phyloP scores from a whole-genome alignment of 2,329 filamentous ascomycete species.

The Aspergillus pseudoterreus region DNA sequence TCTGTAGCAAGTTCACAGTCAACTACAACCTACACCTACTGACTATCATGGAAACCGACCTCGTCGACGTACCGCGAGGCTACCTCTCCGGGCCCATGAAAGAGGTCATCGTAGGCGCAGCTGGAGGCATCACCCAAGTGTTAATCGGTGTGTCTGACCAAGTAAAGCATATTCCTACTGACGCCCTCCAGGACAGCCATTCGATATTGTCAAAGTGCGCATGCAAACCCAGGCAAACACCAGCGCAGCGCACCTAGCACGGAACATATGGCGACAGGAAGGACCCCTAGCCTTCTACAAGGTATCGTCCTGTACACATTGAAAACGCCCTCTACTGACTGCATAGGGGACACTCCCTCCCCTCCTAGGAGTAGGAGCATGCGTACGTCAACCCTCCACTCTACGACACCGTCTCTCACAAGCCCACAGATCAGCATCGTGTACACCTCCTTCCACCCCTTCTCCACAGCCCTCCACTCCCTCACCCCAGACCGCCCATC shows the following conservation, averaged over 20 bases:
- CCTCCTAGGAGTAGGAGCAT: conserved; percentile 87
- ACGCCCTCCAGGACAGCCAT: conserved; percentile 52
- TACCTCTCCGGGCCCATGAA: background rate
- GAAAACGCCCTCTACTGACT: background rate
- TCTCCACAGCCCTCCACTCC: conserved; percentile 74
- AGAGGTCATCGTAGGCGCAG: conserved; percentile 55
- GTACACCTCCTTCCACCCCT: conserved; percentile 89
- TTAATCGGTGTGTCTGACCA: conserved; percentile 64
- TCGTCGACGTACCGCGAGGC: background rate
- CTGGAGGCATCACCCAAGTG: conserved; percentile 85
- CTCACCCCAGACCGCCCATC: conserved; percentile 57
- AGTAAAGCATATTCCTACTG: background rate
- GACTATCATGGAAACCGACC: background rate
- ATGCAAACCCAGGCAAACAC: conserved; percentile 78
- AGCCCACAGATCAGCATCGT: conserved; percentile 65
- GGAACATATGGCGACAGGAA: conserved; percentile 77
- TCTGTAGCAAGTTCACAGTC: no score
- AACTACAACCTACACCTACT: background rate
- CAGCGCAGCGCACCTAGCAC: conserved; percentile 70
- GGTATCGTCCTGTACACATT: background rate
- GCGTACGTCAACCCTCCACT: conserved; percentile 49
- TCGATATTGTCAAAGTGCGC: conserved; percentile 93
- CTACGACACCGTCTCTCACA: background rate
- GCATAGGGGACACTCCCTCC: conserved; percentile 82
- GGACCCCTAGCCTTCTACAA: conserved; percentile 88